Conservation (phyloP, 257 asterid species). For the Salvia rosmarinus region DNA sequence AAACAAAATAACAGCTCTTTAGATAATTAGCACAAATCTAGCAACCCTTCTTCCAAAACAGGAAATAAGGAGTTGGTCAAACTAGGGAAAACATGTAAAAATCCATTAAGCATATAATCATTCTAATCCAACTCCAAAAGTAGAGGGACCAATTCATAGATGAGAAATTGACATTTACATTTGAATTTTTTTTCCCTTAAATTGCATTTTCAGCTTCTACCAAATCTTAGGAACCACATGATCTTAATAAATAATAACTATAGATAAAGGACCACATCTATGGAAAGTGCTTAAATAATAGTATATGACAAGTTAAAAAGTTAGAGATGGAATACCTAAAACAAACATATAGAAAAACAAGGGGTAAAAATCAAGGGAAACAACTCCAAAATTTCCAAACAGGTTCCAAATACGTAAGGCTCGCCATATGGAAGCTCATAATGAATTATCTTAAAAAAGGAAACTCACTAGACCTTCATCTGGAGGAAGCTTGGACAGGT, state of each 20-base stretch:
- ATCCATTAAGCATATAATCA: background rate
- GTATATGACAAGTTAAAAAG: conserved; percentile 12
- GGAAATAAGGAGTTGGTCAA: no score
- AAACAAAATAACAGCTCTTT: no score
- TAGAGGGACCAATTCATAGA: background rate
- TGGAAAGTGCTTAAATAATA: conserved; percentile 25
- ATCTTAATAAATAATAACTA: background rate
- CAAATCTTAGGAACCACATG: background rate
- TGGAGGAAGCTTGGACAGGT: conserved; percentile 91
- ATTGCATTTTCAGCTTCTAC: background rate
- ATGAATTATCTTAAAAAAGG: conserved; percentile 59
- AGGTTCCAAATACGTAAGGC: conserved; percentile 35
- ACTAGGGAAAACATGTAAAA: background rate
- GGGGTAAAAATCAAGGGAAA: conserved; percentile 8
- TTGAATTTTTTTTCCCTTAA: background rate
- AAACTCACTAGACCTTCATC: conserved; percentile 93
- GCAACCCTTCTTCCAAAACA: no score
- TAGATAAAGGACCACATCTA: background rate
- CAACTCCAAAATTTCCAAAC: conserved; percentile 22
- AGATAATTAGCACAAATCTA: no score
- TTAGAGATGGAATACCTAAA: conserved; percentile 19
- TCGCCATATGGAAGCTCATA: conserved; percentile 50
- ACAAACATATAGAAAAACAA: background rate
- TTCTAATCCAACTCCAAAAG: background rate
- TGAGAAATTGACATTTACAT: background rate